Evolutionary conservation across 129 eudicot genomes (phyloP).

Genomic region (Dittrichia graveolens): DNA sequence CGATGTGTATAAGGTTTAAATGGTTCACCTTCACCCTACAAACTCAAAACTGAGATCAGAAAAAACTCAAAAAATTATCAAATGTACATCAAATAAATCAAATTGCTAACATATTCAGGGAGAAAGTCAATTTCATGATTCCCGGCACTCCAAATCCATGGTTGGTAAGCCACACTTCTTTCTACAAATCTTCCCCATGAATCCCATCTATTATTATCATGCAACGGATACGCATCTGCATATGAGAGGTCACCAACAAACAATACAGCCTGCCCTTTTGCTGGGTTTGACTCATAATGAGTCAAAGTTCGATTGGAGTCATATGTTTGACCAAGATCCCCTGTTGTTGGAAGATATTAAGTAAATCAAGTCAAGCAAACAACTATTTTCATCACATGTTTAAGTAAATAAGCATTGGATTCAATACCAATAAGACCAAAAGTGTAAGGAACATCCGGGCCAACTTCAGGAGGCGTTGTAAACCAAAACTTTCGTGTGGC

Average conservation of each 20-base stretch:
- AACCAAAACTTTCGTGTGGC: slow-evolving; percentile 71
- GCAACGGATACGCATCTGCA: slow-evolving; percentile 74
- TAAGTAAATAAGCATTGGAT: not conserved
- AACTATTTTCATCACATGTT: not conserved
- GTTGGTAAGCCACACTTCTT: slow-evolving; percentile 83
- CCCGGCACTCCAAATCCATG: slow-evolving; percentile 97
- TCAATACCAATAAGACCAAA: slow-evolving; percentile 89
- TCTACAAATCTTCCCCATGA: slow-evolving; percentile 93
- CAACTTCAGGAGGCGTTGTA: slow-evolving; percentile 73
- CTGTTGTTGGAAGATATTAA: slow-evolving; percentile 42
- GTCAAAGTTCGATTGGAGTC: slow-evolving; percentile 78
- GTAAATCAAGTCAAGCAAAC: slow-evolving; percentile 18
- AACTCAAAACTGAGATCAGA: not conserved
- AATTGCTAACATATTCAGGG: slow-evolving; percentile 59
- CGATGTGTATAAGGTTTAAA: slow-evolving; percentile 85
- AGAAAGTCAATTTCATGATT: slow-evolving; percentile 83
- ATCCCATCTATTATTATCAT: slow-evolving; percentile 91
- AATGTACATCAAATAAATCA: not conserved
- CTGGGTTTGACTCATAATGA: slow-evolving; percentile 79
- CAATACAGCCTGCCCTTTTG: slow-evolving; percentile 68
- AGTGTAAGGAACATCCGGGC: slow-evolving; percentile 93
- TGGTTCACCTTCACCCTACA: slow-evolving; percentile 85
- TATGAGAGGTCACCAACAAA: slow-evolving; percentile 91
- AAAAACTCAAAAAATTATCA: not conserved
- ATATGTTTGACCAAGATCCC: slow-evolving; percentile 89